A percentile compares a stretch with the other conserved stretches of the same genome.
Evolutionary conservation across 352 stramenopile species (phyloP).

Genomic region (Pythium brassicae): DNA sequence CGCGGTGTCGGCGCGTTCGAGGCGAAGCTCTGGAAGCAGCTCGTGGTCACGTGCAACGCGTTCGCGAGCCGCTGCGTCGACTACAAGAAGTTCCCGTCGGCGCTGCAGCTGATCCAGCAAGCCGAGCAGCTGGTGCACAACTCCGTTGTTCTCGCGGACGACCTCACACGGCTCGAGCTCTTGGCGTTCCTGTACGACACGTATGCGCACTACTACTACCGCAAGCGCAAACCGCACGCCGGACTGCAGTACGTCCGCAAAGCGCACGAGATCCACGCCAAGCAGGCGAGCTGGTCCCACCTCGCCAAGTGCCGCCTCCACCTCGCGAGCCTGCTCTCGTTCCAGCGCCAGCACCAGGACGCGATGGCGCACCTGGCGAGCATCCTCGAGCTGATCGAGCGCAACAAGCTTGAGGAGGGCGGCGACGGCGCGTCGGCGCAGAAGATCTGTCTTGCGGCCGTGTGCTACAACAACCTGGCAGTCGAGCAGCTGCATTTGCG

Average conservation of each 20-base stretch:
- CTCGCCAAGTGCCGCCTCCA: conserved; percentile 90
- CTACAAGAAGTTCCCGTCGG: conserved; percentile 68
- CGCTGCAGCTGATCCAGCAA: conserved; percentile 83
- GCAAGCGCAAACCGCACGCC: conserved; percentile 71
- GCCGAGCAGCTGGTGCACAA: conserved; percentile 73
- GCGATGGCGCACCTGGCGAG: conserved; percentile 72
- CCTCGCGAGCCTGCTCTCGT: conserved; percentile 67
- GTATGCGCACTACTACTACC: conserved; percentile 91
- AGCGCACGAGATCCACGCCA: conserved; percentile 79
- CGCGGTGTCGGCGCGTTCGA: conserved; percentile 49
- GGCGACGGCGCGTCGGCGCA: conserved; percentile 60
- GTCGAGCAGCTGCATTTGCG: conserved; percentile 87
- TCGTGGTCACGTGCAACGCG: conserved; percentile 87
- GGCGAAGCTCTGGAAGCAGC: conserved; percentile 85
- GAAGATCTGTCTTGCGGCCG: conserved; percentile 86
- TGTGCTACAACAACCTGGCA: conserved; percentile 92
- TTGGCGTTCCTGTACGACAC: conserved; percentile 82
- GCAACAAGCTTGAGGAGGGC: conserved; percentile 76
- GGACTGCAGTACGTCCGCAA: conserved; percentile 83
- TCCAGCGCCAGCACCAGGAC: conserved; percentile 74
- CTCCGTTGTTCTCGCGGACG: conserved; percentile 50
- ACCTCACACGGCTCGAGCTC: conserved; percentile 53
- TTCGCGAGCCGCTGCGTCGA: conserved; percentile 86
- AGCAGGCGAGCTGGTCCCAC: conserved; percentile 72
- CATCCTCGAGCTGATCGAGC: conserved; percentile 88